Base-by-base conservation (phyloP, 23 red algal species). In the Gracilaria gracilis region DNA sequence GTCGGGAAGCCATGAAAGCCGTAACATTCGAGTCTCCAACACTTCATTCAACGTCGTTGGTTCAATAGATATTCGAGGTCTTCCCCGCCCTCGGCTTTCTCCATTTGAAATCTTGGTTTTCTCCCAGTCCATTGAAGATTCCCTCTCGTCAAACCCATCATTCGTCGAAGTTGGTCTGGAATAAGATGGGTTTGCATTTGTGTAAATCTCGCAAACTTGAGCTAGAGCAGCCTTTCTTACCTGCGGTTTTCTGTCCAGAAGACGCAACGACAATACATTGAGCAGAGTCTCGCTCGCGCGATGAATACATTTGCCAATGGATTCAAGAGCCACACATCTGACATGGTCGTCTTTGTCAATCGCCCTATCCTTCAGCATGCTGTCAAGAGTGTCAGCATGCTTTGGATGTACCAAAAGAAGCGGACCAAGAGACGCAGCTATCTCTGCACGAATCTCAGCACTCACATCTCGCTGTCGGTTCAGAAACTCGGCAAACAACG, bases 271-370 rank as follows among this genome's bases (percentile, higher is more conserved):
- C 84, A 87, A 27, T 6, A 77, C 33, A 29, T 75, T 35, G 17
- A 87, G 46, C 69, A 87, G 77, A 25, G 15, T 24, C 23, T 77
- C 72, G 46, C 72, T 77, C 38, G 72, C 72, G 40, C 72, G 72
- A 77, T 77, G 72, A 50, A 77, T 49, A 27, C 72, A 58, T 59
- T 92, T 76, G 48, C 66, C 65, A 6, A 92, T 64, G 33, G 65
- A 54, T 57, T 66, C 35, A 15, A 92, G 23, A 75, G 89, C 89
- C 27, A 64, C 64, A 35, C 80, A 50, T 27, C 89, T 59, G 28
- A 92, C 89, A 42, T 74, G 55, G 23, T 92, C 89, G 16, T 92
- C 89, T 21, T 50, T 61, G 50, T 92, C 89, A 77, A 84, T 77
- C 21, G 80, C 49, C 46, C 89, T 71, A 25, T 92, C 89, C 32